These are phyloP conservation scores for Domatiomyces globalis DNA, from an alignment of 2,329 filamentous ascomycete genomes.

Conservation along the genomic window DNA sequence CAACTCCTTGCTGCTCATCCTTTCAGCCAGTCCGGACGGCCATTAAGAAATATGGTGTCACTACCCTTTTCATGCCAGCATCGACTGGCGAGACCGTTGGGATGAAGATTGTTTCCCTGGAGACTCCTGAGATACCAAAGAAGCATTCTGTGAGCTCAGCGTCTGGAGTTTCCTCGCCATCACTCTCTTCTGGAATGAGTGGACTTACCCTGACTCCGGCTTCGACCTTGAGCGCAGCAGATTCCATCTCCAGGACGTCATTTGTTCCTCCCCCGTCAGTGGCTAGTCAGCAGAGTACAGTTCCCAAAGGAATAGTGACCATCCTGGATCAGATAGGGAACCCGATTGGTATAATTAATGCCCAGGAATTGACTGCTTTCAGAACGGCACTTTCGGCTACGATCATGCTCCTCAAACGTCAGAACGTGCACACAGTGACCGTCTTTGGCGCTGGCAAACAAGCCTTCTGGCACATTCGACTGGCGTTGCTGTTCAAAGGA, in stretches of 20 bases:
- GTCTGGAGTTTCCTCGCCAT: slow-evolving; percentile 19
- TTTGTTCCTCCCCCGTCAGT: slow-evolving; percentile 20
- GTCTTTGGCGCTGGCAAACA: slow-evolving; percentile 83
- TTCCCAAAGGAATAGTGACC: slow-evolving; percentile 43
- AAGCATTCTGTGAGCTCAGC: slow-evolving; percentile 7
- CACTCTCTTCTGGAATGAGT: slow-evolving; percentile 24
- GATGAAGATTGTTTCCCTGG: slow-evolving; percentile 50
- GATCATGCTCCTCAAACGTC: slow-evolving; percentile 50
- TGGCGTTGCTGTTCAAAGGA: slow-evolving; percentile 56
- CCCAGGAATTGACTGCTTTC: slow-evolving; percentile 55
- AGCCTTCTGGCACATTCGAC: slow-evolving; percentile 85
- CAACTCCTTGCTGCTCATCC: slow-evolving; percentile 42
- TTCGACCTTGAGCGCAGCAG: slow-evolving; percentile 14
- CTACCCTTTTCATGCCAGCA: slow-evolving; percentile 54
- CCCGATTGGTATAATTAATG: slow-evolving; percentile 51
- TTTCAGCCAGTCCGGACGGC: slow-evolving; percentile 50
- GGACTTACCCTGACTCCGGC: slow-evolving; percentile 26
- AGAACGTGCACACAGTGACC: slow-evolving; percentile 57
- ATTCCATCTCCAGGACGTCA: slow-evolving; percentile 18
- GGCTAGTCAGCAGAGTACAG: slow-evolving; percentile 28
- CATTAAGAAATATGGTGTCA: slow-evolving; percentile 47
- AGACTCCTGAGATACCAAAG: slow-evolving; percentile 19
- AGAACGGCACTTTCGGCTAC: slow-evolving; percentile 49
- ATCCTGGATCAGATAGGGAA: slow-evolving; percentile 43
- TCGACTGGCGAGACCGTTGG: slow-evolving; percentile 45